A percentile compares a stretch with the other conserved stretches of the same genome.
Conservation (phyloP, 208 protist species). For the Crithidia acanthocephali region DNA sequence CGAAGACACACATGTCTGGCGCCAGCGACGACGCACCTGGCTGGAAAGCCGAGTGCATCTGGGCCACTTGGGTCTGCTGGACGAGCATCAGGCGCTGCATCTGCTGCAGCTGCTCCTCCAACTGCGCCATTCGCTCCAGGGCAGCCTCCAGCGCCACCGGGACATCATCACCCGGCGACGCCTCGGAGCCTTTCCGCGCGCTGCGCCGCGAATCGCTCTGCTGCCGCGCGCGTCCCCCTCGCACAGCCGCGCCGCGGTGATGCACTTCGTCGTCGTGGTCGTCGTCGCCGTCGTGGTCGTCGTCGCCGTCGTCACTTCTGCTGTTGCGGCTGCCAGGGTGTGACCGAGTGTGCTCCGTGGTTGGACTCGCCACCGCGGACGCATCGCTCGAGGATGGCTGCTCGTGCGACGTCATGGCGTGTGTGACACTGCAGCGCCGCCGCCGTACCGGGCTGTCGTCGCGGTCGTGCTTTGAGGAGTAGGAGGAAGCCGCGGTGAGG, state of each 20-base stretch:
- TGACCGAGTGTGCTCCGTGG: not conserved
- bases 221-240: no score
- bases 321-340: not conserved
- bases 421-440: no score
- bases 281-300: no score
- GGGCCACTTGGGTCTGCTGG: constrained; percentile 8
- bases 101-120: constrained; percentile 8
- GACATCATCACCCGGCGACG: no score
- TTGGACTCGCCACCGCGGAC: not conserved
- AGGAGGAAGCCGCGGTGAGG: not conserved
- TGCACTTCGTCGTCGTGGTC: no score
- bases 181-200: no score
- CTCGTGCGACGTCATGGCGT: not conserved
- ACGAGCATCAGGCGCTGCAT: constrained; percentile 11
- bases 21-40: not conserved
- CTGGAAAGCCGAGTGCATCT: constrained; percentile 12
- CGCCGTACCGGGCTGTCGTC: no score
- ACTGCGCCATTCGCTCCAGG: constrained; percentile 8
- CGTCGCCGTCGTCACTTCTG: not conserved
- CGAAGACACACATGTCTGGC: constrained; percentile 3
- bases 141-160: not conserved
- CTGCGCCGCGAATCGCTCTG: not conserved
- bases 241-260: no score
- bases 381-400: not conserved
- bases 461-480: constrained; percentile 5